Evolutionary conservation across 805 yeast species (phyloP).

Genomic region (Teunomyces barrocoloradensis): DNA sequence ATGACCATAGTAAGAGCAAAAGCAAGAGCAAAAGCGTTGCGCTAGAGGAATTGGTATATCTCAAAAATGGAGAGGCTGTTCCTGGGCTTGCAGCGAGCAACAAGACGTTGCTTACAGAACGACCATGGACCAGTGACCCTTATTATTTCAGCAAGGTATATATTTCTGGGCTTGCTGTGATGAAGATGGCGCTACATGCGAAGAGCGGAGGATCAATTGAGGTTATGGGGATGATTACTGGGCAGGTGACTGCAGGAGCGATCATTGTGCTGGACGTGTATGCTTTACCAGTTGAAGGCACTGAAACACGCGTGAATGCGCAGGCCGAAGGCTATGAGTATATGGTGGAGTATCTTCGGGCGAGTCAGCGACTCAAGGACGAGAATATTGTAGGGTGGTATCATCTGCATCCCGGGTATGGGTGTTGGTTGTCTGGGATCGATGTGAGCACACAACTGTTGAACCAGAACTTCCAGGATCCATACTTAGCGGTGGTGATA

Average conservation of each 20-base stretch:
- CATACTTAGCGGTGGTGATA: conserved; percentile 82
- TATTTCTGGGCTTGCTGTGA: conserved; percentile 67
- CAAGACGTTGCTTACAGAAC: conserved; percentile 1
- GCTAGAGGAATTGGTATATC: conserved; percentile 3
- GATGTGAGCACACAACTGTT: conserved; percentile 87
- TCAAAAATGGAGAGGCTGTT: background rate
- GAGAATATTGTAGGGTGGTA: conserved; percentile 94
- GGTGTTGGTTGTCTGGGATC: conserved; percentile 93
- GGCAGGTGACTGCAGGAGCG: conserved; percentile 55
- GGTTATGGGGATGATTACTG: conserved; percentile 93
- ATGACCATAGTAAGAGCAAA: background rate
- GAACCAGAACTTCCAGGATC: conserved; percentile 88
- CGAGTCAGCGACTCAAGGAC: conserved; percentile 46
- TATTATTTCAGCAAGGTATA: conserved; percentile 60
- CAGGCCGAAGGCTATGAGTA: conserved; percentile 91
- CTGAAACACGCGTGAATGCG: conserved; percentile 94
- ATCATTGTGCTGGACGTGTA: conserved; percentile 78
- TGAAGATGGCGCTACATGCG: conserved; percentile 79
- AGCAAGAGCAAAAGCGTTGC: background rate
- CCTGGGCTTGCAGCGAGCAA: background rate
- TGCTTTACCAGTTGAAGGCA: conserved; percentile 90
- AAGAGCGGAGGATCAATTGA: conserved; percentile 83
- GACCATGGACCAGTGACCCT: conserved; percentile 59
- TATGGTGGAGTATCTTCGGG: conserved; percentile 79
- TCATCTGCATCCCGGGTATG: conserved; percentile 99